Conservation (phyloP, 2,329 filamentous ascomycete genomes). For the Tolypocladium nubicola region DNA sequence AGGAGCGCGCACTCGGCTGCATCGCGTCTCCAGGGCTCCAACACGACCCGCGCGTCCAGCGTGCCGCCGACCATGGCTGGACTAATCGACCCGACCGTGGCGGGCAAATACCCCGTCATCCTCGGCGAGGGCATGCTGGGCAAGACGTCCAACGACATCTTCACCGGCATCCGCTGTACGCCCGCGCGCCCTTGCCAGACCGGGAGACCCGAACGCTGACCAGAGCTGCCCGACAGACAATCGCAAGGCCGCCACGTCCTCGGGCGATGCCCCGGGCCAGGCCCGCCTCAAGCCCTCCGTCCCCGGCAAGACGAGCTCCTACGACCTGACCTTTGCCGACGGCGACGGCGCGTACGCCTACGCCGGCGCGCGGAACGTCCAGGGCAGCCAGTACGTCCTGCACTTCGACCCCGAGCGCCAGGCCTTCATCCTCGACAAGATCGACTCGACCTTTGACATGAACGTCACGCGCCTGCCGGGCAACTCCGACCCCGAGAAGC, state of each 20-base stretch:
- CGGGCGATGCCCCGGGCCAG: conserved; percentile 34
- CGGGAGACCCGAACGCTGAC: neutral
- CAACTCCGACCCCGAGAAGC: conserved; percentile 50
- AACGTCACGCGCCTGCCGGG: conserved; percentile 64
- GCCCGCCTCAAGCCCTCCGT: conserved; percentile 41
- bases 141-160: conserved; percentile 44
- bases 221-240: conserved; percentile 36
- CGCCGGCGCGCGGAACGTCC: conserved; percentile 45
- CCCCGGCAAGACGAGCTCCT: conserved; percentile 38
- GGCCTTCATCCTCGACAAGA: conserved; percentile 69
- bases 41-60: neutral
- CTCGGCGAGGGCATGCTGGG: conserved; percentile 51
- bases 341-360: conserved; percentile 48
- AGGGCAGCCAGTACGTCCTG: conserved; percentile 52
- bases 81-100: conserved; percentile 48
- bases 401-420: conserved; percentile 67
- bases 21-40: neutral
- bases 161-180: conserved; percentile 51
- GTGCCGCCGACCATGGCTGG: conserved; percentile 16
- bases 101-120: conserved; percentile 51
- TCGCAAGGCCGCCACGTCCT: conserved; percentile 45
- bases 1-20: neutral
- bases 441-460: conserved; percentile 79
- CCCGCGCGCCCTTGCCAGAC: neutral
- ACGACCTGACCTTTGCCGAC: conserved; percentile 44